Base-by-base conservation (phyloP, 352 stramenopile genomes). In the Aphanomyces stellatus region DNA sequence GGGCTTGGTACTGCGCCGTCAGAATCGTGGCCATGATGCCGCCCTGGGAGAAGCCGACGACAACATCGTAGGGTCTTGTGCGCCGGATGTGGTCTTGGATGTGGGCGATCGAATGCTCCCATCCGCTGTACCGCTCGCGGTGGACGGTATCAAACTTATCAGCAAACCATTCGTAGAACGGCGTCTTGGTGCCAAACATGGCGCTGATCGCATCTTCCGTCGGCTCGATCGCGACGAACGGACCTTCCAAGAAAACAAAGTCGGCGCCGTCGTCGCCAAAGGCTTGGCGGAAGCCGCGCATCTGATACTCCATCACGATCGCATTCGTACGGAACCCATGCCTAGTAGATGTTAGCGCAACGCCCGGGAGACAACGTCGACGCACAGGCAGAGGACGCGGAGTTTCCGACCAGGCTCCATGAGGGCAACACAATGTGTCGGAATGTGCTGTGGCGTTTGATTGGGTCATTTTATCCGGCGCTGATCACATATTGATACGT, bases 121-220 rank as follows among this genome's bases (percentile, higher is more conserved):
- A 57, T n/a, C 49, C 49, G 1, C 30, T 24, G 28, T 57, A 57
- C 19, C 49, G 49, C 13, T 7, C 19, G 19, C 49, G 37, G 37
- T 67, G 7, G 13, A 22, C 15, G 60, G 41, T 37, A 30, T 57
- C 30, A 15, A 79, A 66, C 25, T 77, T 74, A 51, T 85, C 71
- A 2, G 19, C 31, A 78, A 78, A 88, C 85, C 85, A 93, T 69
- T 93, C 85, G 69, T 86, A 93, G 71, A 90, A 93, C 8, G 80
- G 77, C 22, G 72, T 76, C 8, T 15, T 34, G 6, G 49, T 34
- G 10, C 49, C 49, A 35, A 57, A 57, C 27, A 48, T 28, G 59
- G 65, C 56, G 71, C 69, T 28, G 37, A 77, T 74, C 28, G 73
- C 55, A 40, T 74, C 64, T 55, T 77, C 62, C 15, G 70, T 69